phyloP scores from a whole-genome alignment of 129 eudicot species.

The Escallonia herrerae region DNA sequence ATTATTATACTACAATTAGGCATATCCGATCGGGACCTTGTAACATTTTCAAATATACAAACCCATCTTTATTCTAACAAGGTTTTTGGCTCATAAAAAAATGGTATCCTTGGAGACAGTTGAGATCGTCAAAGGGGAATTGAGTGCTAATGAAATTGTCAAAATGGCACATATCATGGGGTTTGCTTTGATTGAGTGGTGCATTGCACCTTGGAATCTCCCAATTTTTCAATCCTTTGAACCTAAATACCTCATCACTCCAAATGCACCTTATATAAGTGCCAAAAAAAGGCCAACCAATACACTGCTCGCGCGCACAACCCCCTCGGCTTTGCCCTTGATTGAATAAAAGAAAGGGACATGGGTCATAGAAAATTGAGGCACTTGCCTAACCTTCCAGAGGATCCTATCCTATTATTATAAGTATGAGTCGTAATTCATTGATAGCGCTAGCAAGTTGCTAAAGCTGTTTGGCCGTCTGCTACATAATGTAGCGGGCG shows the following conservation, averaged over 20 bases:
- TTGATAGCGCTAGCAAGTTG: too few relatives aligned
- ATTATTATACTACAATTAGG: too few relatives aligned
- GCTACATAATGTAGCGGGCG: too few relatives aligned
- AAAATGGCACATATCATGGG: slow-evolving; percentile 13
- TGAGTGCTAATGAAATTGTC: not conserved
- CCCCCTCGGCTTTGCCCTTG: slow-evolving; percentile 1
- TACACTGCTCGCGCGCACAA: not conserved
- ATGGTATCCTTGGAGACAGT: not conserved
- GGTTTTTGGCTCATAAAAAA: too few relatives aligned
- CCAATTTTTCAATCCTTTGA: not conserved
- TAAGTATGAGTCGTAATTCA: too few relatives aligned
- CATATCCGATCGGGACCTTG: too few relatives aligned
- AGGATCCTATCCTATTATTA: too few relatives aligned
- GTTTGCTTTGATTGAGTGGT: slow-evolving; percentile 7
- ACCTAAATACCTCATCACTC: not conserved
- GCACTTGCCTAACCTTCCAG: not conserved
- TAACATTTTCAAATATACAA: too few relatives aligned
- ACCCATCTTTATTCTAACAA: too few relatives aligned
- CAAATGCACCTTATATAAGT: not conserved
- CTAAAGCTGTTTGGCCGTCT: too few relatives aligned
- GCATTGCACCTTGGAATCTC: slow-evolving; percentile 12
- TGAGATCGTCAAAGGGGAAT: slow-evolving; percentile 20
- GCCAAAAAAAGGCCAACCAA: not conserved
- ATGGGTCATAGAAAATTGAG: not conserved
- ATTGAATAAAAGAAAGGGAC: not conserved